Evolutionary conservation across 805 yeast genomes (phyloP), one percentile per base, ranked within the genome.

Genomic region (Limtongia smithiae): DNA sequence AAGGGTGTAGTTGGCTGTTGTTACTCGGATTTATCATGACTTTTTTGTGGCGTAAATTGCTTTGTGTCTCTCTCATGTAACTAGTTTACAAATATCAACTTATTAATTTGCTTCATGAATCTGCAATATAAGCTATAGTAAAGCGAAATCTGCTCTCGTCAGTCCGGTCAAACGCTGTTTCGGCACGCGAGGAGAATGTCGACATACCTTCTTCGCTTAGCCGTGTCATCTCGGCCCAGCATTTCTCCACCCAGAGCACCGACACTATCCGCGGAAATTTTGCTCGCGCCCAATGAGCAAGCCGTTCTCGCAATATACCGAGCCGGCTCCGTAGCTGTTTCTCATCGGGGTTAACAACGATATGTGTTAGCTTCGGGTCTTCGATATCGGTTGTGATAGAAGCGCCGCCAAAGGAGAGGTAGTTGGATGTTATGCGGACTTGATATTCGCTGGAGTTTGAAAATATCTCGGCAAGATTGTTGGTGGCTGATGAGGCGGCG

Each of bases 391-490:
- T 51, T 0, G 71, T 60, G 3, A 70, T 38, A 2, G 63, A 65
- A 1, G 80, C 85, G 21, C 79, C 82, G 41, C 76, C 55, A 33
- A 59, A 52, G 18, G 11, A n/a, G 3, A 44, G 48, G 38, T 52
- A 48, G 31, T 41, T 41, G 9, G 14, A 4, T 12, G 54, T 51
- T 4, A 38, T 11, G n/a, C 20, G 28, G 14, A 41, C 8, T 4
- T 24, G 35, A 4, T 27, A 32, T 8, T 41, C 15, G n/a, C 17
- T 11, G 3, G 44, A 21, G 17, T 28, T 11, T 9, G 9, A 25
- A 6, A 25, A 25, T n/a, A n/a, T n/a, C n/a, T n/a, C n/a, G n/a
- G n/a, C n/a, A 11, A 5, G 14, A 34, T 38, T 20, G 28, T n/a
- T 31, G 7, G 34, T 8, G 8, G 35, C 22, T 3, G 27, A 9